These are phyloP conservation scores for Phaeolepiota aurea DNA, from an alignment of 768 basidiomycete genomes.

Conservation along the genomic window DNA sequence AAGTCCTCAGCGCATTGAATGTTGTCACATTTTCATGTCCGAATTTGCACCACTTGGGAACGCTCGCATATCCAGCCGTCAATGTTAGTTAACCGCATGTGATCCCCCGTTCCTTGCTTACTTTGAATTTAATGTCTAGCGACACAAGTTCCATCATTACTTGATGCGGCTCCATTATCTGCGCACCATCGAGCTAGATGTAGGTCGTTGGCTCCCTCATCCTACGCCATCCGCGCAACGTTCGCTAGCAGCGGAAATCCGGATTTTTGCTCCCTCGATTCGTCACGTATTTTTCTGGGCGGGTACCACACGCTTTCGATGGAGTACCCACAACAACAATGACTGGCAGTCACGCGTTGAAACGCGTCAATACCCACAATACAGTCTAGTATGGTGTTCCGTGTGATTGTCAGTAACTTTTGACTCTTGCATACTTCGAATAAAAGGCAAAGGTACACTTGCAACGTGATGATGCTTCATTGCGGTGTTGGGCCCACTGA, in stretches of 20 bases:
- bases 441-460: too few species aligned
- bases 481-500: too few species aligned
- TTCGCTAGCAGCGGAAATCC: conserved; percentile 22
- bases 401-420: too few species aligned
- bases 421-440: too few species aligned
- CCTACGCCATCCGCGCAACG: conserved; percentile 17
- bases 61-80: conserved; percentile 18
- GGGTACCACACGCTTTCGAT: conserved; percentile 14
- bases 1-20: conserved; percentile 8
- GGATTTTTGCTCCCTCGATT: conserved; percentile 19
- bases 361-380: background rate
- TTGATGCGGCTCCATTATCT: conserved; percentile 19
- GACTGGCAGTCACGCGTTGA: background rate
- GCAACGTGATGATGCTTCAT: too few species aligned
- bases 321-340: conserved; percentile 7
- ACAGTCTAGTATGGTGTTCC: background rate
- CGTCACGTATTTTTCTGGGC: conserved; percentile 21
- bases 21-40: conserved; percentile 15
- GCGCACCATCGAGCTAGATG: conserved; percentile 22
- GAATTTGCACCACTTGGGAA: conserved; percentile 17
- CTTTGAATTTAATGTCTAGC: conserved; percentile 15
- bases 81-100: conserved; percentile 18
- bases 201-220: conserved; percentile 19
- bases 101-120: too few species aligned
- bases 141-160: conserved; percentile 16